A percentile compares a stretch with the other conserved stretches of the same genome.
phyloP scores from a whole-genome alignment of 345 rosid species.

The Eucalyptus polybractea region DNA sequence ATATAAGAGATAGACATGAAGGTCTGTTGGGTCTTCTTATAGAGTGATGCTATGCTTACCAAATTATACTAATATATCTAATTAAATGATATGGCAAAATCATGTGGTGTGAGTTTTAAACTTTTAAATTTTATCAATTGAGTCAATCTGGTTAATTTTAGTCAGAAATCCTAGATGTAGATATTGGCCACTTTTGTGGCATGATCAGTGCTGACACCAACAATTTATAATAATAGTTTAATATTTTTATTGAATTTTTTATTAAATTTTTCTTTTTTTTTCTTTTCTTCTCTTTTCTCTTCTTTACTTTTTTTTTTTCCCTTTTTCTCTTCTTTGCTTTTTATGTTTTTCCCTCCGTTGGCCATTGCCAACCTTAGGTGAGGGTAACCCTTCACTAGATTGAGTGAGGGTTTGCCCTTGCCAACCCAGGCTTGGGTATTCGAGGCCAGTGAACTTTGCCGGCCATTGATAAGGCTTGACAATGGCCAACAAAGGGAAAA shows the following conservation, averaged over 20 bases:
- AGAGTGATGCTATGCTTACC: not conserved
- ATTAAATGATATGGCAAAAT: not conserved
- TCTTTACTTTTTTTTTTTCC: no score
- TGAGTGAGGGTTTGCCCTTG: not conserved
- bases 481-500: not conserved
- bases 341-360: not conserved
- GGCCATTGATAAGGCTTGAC: rapidly evolving
- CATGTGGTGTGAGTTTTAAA: not conserved
- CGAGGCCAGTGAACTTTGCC: rapidly evolving
- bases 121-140: no score
- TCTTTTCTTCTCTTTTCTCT: no score
- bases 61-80: not conserved
- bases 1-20: not conserved
- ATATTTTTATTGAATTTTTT: no score
- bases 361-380: not conserved
- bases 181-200: not conserved
- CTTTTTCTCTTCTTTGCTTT: not conserved
- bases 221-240: no score
- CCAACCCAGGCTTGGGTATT: rapidly evolving
- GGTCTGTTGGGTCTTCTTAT: not conserved
- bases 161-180: rapidly evolving
- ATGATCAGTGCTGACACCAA: rapidly evolving
- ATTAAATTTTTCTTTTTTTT: no score
- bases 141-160: not conserved
- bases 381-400: not conserved